Evolutionary conservation across 2,329 filamentous ascomycete species (phyloP).

Genomic region (Pseudocercospora ulei): DNA sequence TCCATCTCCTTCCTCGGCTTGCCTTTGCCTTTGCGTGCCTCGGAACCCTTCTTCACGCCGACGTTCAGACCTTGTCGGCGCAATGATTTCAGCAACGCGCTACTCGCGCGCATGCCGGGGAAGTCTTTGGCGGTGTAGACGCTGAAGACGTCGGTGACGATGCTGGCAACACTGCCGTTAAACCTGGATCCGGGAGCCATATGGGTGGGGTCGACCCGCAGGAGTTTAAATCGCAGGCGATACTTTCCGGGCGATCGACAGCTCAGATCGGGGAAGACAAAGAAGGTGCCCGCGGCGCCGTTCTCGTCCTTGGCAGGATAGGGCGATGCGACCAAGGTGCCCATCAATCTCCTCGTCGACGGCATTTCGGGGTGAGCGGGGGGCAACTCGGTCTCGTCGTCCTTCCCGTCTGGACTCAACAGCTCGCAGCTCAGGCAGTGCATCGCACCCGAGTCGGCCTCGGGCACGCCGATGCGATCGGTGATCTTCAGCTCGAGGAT

Average conservation of each 20-base stretch:
- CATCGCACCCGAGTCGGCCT: conserved; percentile 55
- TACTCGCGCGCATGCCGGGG: conserved; percentile 71
- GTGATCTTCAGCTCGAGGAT: conserved; percentile 65
- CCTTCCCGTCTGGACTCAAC: conserved; percentile 57
- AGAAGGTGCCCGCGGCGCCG: conserved; percentile 67
- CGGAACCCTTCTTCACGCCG: conserved; percentile 77
- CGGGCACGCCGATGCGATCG: conserved; percentile 47
- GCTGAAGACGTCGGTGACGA: conserved; percentile 61
- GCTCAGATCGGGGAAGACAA: conserved; percentile 74
- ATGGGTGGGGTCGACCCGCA: conserved; percentile 56
- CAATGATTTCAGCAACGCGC: conserved; percentile 59
- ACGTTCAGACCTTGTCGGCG: conserved; percentile 75
- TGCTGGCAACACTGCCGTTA: conserved; percentile 43
- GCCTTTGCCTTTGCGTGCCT: conserved; percentile 39
- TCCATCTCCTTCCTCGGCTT: conserved; percentile 26
- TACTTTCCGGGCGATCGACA: conserved; percentile 69
- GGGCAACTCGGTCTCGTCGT: conserved; percentile 54
- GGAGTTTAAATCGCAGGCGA: conserved; percentile 61
- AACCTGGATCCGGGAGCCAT: conserved; percentile 45
- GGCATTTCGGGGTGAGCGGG: conserved; percentile 47
- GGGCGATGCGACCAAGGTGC: conserved; percentile 64
- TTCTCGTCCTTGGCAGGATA: conserved; percentile 68
- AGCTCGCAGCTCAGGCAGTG: conserved; percentile 60
- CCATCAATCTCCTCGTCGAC: conserved; percentile 68
- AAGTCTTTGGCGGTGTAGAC: conserved; percentile 82